A percentile compares a stretch with the other conserved stretches of the same genome.
Evolutionary conservation across 2,329 filamentous ascomycete species (phyloP).

Genomic region (Talaromyces sp.): DNA sequence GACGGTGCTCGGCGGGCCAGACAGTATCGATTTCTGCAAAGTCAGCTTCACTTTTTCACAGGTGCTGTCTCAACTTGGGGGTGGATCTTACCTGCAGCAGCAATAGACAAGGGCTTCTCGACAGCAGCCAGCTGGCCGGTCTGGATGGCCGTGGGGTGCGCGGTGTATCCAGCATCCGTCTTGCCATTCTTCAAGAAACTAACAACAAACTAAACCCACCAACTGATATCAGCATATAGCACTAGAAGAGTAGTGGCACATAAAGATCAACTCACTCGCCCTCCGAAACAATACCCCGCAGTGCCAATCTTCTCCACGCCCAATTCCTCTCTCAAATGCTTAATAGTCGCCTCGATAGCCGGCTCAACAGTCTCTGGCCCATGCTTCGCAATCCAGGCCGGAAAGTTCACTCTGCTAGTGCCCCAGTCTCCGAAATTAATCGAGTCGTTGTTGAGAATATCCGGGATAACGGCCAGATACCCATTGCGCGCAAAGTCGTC

Average conservation of each 20-base stretch:
- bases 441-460: conserved; percentile 65
- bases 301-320: conserved; percentile 58
- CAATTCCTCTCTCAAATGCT: conserved; percentile 54
- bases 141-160: conserved; percentile 72
- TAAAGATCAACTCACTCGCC: conserved; percentile 48
- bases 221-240: not conserved
- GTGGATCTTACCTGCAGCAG: conserved; percentile 44
- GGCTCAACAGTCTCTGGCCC: conserved; percentile 51
- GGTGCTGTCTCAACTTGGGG: not conserved
- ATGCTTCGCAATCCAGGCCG: conserved; percentile 46
- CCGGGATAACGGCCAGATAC: conserved; percentile 65
- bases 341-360: conserved; percentile 47
- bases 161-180: conserved; percentile 66
- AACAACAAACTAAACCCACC: conserved; percentile 55
- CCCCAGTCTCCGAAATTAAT: conserved; percentile 49
- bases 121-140: conserved; percentile 63
- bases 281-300: conserved; percentile 73
- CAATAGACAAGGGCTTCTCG: conserved; percentile 64
- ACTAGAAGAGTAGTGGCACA: not conserved
- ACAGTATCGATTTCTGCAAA: conserved; percentile 57
- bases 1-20: conserved; percentile 60
- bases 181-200: conserved; percentile 61
- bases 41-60: not conserved
- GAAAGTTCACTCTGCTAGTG: conserved; percentile 46
- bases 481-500: conserved; percentile 69